Percentiles rank a stretch among this genome's conserved stretches.
Evolutionary conservation across 306 rosid genomes (phyloP).

Genomic region (Psophocarpus tetragonolobus): DNA sequence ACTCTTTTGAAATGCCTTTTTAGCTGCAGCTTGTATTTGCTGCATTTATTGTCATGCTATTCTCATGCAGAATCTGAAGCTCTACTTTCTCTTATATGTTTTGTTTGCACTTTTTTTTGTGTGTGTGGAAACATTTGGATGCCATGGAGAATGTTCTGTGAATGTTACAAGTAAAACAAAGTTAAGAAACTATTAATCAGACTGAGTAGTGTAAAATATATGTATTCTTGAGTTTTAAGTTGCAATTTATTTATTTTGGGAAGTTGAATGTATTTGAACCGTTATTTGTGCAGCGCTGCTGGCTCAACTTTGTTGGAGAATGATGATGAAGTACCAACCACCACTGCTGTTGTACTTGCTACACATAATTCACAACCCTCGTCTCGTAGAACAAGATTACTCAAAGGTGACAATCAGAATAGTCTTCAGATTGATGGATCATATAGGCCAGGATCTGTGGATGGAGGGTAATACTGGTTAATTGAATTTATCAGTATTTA

Average conservation of each 20-base stretch:
- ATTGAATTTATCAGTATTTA: conserved; percentile 29
- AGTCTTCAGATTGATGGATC: conserved; percentile 73
- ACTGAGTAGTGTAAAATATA: background rate
- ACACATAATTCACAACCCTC: conserved; percentile 71
- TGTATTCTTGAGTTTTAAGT: conserved; percentile 2
- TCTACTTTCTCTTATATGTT: conserved; percentile 20
- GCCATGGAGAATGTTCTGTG: background rate
- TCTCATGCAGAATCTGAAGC: conserved; percentile 28
- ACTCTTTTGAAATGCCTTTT: conserved; percentile 20
- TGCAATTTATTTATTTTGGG: conserved; percentile 22
- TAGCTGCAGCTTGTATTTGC: conserved; percentile 9
- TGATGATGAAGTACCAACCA: conserved; percentile 86
- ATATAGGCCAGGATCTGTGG: conserved; percentile 65
- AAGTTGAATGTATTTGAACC: conserved; percentile 32
- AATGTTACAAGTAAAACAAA: background rate
- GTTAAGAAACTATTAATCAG: conserved; percentile 31
- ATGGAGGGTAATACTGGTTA: conserved; percentile 77
- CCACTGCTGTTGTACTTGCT: conserved; percentile 71
- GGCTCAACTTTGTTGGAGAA: conserved; percentile 67
- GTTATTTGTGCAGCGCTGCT: conserved; percentile 62
- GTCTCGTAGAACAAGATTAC: conserved; percentile 90
- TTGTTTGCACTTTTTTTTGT: conserved; percentile 7
- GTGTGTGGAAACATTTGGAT: conserved; percentile 25
- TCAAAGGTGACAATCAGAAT: conserved; percentile 79
- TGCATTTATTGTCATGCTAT: conserved; percentile 29